phyloP scores from a whole-genome alignment of 1,284 basidiomycete species.

The Pyrrhoderma noxium region DNA sequence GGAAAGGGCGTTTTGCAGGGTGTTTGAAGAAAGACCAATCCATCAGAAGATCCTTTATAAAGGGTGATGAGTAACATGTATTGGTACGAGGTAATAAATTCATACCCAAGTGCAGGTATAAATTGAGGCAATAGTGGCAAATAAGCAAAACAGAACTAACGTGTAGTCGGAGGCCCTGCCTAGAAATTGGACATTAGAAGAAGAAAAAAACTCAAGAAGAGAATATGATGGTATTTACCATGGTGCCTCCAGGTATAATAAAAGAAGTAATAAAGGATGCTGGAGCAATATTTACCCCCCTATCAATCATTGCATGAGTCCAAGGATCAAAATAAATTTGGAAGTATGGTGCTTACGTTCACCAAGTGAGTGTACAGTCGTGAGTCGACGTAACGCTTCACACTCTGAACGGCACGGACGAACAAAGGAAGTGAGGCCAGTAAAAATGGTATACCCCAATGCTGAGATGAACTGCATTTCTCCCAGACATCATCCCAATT shows the following conservation, averaged over 20 bases:
- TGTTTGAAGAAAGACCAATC: constrained; percentile 77
- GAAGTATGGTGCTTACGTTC: constrained; percentile 59
- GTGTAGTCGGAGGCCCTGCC: constrained; percentile 34
- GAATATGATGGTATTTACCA: constrained; percentile 34
- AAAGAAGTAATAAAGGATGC: constrained; percentile 55
- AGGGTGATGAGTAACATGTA: neutral
- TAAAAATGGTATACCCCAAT: constrained; percentile 57
- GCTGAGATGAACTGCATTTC: constrained; percentile 32
- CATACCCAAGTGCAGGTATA: constrained; percentile 77
- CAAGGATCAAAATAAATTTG: too few species aligned
- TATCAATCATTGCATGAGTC: too few species aligned
- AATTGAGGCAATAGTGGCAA: constrained; percentile 53
- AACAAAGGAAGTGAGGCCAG: constrained; percentile 57
- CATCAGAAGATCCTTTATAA: constrained; percentile 60
- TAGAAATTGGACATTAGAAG: constrained; percentile 22
- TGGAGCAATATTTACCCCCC: constrained; percentile 75
- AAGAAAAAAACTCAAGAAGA: neutral
- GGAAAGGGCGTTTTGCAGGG: constrained; percentile 50
- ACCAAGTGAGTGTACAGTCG: constrained; percentile 71
- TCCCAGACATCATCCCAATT: constrained; percentile 46
- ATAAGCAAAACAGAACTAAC: constrained; percentile 62
- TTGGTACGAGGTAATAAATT: neutral
- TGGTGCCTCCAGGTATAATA: constrained; percentile 71
- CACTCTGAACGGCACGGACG: constrained; percentile 76
- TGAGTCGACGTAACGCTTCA: constrained; percentile 82